Evolutionary conservation across 805 yeast genomes (phyloP).

Genomic region (Lipomyces yamadae): DNA sequence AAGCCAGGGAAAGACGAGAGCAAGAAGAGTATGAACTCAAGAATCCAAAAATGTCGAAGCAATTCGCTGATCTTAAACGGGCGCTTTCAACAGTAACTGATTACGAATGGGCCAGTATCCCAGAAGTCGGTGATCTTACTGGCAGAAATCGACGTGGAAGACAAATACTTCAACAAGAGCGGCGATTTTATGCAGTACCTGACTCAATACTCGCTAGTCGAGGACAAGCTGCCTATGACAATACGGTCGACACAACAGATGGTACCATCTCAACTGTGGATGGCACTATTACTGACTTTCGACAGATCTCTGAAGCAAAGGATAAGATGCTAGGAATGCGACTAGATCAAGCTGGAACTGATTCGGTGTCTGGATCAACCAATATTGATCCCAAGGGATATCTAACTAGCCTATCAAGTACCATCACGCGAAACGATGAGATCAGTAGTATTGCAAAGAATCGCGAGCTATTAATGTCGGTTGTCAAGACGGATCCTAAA

Average conservation of each 20-base stretch:
- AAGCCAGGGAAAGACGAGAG: constrained; percentile 40
- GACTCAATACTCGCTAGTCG: constrained; percentile 61
- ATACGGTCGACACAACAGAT: constrained; percentile 44
- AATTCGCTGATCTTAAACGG: constrained; percentile 72
- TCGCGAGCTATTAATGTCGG: constrained; percentile 64
- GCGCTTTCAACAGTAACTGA: constrained; percentile 61
- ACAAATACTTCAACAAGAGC: constrained; percentile 56
- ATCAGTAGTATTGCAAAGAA: constrained; percentile 63
- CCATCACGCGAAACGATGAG: constrained; percentile 39
- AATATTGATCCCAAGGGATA: constrained; percentile 50
- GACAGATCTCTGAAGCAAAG: constrained; percentile 65
- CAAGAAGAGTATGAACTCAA: constrained; percentile 39
- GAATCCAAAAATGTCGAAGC: constrained; percentile 51
- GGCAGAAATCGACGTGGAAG: constrained; percentile 74
- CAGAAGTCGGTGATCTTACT: constrained; percentile 89
- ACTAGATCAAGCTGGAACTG: constrained; percentile 50
- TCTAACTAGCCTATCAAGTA: constrained; percentile 49
- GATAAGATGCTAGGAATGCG: constrained; percentile 62
- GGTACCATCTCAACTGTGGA: constrained; percentile 37
- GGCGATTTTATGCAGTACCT: constrained; percentile 81
- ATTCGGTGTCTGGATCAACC: constrained; percentile 36
- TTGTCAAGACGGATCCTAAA: constrained; percentile 72
- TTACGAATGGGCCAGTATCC: constrained; percentile 80
- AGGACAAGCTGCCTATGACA: constrained; percentile 43
- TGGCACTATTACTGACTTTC: constrained; percentile 51